phyloP scores from a whole-genome alignment of 2,329 filamentous ascomycete genomes.

The Ceratocystiopsis minuta region DNA sequence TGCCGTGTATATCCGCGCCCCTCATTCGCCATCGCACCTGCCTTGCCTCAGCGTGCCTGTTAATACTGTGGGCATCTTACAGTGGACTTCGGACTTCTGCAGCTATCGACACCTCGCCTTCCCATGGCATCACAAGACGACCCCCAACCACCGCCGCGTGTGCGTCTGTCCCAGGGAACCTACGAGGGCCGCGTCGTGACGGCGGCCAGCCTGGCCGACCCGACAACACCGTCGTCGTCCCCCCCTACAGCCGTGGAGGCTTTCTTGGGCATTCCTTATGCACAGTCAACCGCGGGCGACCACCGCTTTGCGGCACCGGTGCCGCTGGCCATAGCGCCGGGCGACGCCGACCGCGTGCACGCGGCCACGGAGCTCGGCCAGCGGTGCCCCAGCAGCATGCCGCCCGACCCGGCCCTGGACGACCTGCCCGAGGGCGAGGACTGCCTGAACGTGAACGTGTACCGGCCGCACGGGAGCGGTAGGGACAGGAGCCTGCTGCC shows the following conservation, averaged over 20 bases:
- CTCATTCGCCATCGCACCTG: no score
- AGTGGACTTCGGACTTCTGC: no score
- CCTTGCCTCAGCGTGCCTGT: no score
- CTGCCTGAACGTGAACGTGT: constrained; percentile 35
- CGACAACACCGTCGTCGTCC: no score
- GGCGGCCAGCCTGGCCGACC: neutral
- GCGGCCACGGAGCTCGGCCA: constrained; percentile 3
- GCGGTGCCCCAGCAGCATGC: constrained; percentile 7
- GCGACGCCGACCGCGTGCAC: no score
- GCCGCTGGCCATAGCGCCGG: constrained; percentile 11
- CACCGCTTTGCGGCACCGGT: constrained; percentile 28
- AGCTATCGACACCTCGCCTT: no score
- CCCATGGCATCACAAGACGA: no score
- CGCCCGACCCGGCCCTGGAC: constrained; percentile 2
- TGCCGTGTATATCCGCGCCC: neutral
- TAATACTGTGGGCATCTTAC: no score
- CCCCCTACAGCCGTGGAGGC: constrained; percentile 19
- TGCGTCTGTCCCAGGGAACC: constrained; percentile 21
- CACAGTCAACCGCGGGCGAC: constrained; percentile 20
- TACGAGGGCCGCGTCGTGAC: constrained; percentile 17
- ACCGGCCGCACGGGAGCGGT: constrained; percentile 12
- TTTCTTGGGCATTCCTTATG: constrained; percentile 33
- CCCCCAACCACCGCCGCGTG: constrained; percentile 3
- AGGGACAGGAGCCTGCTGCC: constrained; percentile 16
- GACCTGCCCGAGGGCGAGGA: constrained; percentile 23